Conservation (phyloP, 345 rosid genomes). For the Acer campestre region DNA sequence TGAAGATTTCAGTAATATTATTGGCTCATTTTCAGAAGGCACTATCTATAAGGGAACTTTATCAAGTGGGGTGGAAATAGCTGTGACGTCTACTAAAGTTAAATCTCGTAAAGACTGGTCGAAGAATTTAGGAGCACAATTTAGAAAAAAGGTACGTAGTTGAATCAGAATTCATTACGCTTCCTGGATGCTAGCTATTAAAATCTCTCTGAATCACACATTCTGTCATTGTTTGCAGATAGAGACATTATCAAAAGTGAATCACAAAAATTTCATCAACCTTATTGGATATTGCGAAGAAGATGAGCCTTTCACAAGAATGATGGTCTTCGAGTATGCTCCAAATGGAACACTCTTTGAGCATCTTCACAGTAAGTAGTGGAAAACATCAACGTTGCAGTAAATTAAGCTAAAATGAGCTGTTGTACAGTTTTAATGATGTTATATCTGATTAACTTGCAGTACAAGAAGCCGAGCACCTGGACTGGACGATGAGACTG, state of each 20-base stretch:
- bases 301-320: slow-evolving; percentile 78
- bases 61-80: slow-evolving; percentile 89
- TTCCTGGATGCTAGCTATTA: not conserved
- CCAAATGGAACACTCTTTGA: slow-evolving; percentile 95
- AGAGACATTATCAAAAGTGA: slow-evolving; percentile 69
- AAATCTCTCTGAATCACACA: slow-evolving; percentile 14
- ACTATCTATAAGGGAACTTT: slow-evolving; percentile 86
- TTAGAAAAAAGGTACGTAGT: slow-evolving; percentile 72
- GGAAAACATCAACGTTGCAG: not conserved
- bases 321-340: slow-evolving; percentile 95
- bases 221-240: slow-evolving; percentile 56
- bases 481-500: slow-evolving; percentile 82
- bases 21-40: slow-evolving; percentile 70
- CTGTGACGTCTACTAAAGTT: slow-evolving; percentile 58
- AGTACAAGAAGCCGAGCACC: slow-evolving; percentile 86
- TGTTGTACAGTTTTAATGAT: slow-evolving; percentile 5
- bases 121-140: slow-evolving; percentile 60
- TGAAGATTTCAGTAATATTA: slow-evolving; percentile 95
- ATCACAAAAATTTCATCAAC: slow-evolving; percentile 92
- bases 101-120: slow-evolving; percentile 70
- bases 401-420: not conserved
- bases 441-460: slow-evolving; percentile 27
- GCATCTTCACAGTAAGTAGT: slow-evolving; percentile 82
- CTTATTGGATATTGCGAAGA: slow-evolving; percentile 87
- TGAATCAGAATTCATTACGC: not conserved